These are phyloP conservation scores for Colletotrichum scovillei DNA, from an alignment of 2,329 filamentous ascomycete genomes.

Conservation along the genomic window DNA sequence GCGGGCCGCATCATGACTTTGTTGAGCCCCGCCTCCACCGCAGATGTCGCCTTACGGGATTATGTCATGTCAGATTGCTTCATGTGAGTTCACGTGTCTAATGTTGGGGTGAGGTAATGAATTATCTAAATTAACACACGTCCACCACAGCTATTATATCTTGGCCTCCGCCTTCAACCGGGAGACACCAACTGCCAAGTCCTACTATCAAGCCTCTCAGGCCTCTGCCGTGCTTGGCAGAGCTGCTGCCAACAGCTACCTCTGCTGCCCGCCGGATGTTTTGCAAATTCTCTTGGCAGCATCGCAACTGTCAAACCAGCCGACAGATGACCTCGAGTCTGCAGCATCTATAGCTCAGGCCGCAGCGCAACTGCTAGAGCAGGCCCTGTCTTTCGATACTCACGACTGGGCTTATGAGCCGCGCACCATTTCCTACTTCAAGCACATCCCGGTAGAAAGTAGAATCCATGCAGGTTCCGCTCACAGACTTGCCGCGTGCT, in stretches of 20 bases:
- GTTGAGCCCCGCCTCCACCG: conserved; percentile 46
- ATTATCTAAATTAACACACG: conserved; percentile 7
- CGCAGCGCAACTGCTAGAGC: conserved; percentile 48
- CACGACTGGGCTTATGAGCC: conserved; percentile 53
- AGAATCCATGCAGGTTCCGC: conserved; percentile 54
- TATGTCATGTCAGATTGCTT: conserved; percentile 61
- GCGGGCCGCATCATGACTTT: conserved; percentile 56
- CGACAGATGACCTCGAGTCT: conserved; percentile 42
- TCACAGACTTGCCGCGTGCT: conserved; percentile 56
- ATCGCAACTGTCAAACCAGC: conserved; percentile 50
- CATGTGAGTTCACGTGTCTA: conserved; percentile 46
- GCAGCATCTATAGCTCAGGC: conserved; percentile 43
- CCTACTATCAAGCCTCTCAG: conserved; percentile 50
- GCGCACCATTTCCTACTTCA: conserved; percentile 46
- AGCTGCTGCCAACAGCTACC: conserved; percentile 57
- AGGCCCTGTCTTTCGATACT: conserved; percentile 54
- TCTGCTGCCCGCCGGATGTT: conserved; percentile 58
- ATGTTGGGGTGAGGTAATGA: conserved; percentile 2
- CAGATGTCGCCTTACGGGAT: conserved; percentile 52
- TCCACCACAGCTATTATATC: conserved; percentile 53
- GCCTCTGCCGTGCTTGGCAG: conserved; percentile 51
- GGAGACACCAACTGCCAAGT: conserved; percentile 42
- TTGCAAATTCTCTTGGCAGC: conserved; percentile 57
- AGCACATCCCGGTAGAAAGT: conserved; percentile 47
- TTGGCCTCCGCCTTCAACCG: conserved; percentile 57